phyloP scores from a whole-genome alignment of 148 eudicot genomes.

The Nepenthes gracilis region DNA sequence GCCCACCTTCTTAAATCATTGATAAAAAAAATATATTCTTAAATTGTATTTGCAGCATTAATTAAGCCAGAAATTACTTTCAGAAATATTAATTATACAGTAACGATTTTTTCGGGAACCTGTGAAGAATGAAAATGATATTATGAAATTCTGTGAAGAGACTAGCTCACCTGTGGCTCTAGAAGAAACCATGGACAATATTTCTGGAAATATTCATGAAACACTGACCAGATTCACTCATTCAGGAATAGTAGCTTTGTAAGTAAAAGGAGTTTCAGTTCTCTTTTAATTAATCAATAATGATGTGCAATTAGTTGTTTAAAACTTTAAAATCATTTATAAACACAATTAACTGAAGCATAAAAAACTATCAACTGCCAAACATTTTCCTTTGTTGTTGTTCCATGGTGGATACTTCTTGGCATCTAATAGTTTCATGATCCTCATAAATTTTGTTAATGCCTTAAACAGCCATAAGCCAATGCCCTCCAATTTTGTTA shows the following conservation, averaged over 20 bases:
- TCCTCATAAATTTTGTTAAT: background rate
- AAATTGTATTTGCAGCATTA: too few species aligned
- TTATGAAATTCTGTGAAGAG: constrained; percentile 76
- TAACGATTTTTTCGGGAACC: constrained; percentile 59
- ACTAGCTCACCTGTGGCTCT: constrained; percentile 86
- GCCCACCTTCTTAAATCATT: too few species aligned
- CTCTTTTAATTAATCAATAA: background rate
- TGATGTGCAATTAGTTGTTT: background rate
- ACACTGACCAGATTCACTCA: constrained; percentile 53
- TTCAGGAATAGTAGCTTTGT: constrained; percentile 88
- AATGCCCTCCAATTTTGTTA: too few species aligned
- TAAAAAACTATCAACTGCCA: background rate
- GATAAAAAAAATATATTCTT: too few species aligned
- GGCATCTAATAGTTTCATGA: background rate
- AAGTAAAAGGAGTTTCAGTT: constrained; percentile 20
- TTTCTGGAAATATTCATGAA: constrained; percentile 41
- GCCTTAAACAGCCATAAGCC: too few species aligned
- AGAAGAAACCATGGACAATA: constrained; percentile 74
- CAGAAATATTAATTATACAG: constrained; percentile 1
- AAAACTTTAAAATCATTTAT: background rate
- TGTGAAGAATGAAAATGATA: constrained; percentile 58
- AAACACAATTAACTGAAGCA: background rate
- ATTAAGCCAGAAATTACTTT: too few species aligned
- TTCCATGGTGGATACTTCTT: too few species aligned
- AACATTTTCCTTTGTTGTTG: background rate